phyloP scores from a whole-genome alignment of 202 grass and related monocot genomes.

The Musa balbisiana region DNA sequence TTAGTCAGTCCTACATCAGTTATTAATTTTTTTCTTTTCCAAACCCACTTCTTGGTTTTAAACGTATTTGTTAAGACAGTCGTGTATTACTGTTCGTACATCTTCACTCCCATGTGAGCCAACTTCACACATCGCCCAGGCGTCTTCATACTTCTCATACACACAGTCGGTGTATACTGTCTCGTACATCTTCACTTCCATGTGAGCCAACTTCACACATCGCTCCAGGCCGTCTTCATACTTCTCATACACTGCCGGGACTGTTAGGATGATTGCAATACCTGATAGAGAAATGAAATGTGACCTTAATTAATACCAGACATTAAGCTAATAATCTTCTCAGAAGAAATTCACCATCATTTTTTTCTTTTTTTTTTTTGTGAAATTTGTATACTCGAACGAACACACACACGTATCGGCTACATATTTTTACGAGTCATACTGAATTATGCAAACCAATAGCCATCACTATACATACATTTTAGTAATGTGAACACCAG shows the following conservation, averaged over 20 bases:
- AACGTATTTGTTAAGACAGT: conserved; percentile 42
- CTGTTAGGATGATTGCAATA: conserved; percentile 35
- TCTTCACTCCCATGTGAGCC: conserved; percentile 45
- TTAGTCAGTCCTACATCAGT: neutral
- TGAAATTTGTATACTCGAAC: too few relatives aligned
- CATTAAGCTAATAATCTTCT: conserved; percentile 13
- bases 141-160: conserved; percentile 53
- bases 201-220: conserved; percentile 33
- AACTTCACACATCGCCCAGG: conserved; percentile 31
- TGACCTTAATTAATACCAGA: neutral
- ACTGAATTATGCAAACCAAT: neutral
- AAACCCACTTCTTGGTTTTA: conserved; percentile 34
- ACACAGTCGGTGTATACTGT: conserved; percentile 44
- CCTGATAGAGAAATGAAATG: conserved; percentile 15
- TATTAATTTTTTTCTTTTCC: conserved; percentile 20
- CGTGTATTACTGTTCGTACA: conserved; percentile 63
- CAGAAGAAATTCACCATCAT: neutral
- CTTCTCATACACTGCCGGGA: conserved; percentile 64
- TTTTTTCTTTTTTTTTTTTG: too few relatives aligned
- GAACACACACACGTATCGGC: neutral
- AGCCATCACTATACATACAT: neutral
- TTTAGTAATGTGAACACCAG: too few relatives aligned
- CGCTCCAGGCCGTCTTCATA: conserved; percentile 40
- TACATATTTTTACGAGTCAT: too few relatives aligned
- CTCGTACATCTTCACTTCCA: conserved; percentile 66